Percentiles rank a stretch among this genome's conserved stretches.
Conservation (phyloP, 768 basidiomycete genomes). For the Lyophyllum atratum region DNA sequence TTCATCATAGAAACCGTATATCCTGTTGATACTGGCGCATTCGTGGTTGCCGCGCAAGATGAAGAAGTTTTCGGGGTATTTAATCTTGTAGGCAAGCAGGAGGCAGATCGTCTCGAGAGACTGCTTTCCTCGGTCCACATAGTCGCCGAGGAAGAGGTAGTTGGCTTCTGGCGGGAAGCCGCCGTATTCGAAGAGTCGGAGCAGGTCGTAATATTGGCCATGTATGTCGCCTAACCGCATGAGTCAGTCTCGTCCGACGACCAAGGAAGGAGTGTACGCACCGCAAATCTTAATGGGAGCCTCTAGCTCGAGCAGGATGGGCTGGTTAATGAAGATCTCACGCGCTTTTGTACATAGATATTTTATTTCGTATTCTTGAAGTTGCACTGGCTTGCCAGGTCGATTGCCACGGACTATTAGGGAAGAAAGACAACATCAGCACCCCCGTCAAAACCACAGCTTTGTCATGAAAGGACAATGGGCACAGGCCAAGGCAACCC, state of each 20-base stretch:
- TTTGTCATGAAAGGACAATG: constrained; percentile 9
- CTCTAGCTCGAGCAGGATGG: constrained; percentile 95
- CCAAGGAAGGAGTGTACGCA: constrained; percentile 45
- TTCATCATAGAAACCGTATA: constrained; percentile 99
- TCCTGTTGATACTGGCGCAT: constrained; percentile 98
- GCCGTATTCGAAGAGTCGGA: constrained; percentile 98
- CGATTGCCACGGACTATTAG: constrained; percentile 93
- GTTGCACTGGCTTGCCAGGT: constrained; percentile 96
- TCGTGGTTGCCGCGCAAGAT: constrained; percentile 99
- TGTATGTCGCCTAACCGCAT: constrained; percentile 86
- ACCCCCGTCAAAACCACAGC: constrained; percentile 1
- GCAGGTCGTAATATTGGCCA: constrained; percentile 98
- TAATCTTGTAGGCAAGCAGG: constrained; percentile 99
- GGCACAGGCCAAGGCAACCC: neutral
- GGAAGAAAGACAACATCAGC: constrained; percentile 22
- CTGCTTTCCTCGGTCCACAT: constrained; percentile 99
- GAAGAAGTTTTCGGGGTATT: constrained; percentile 99
- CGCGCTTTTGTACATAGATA: constrained; percentile 98
- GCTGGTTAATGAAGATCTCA: constrained; percentile 99
- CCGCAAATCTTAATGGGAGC: constrained; percentile 99
- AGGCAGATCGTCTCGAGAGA: constrained; percentile 99
- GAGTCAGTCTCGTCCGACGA: constrained; percentile 19
- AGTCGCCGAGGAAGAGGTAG: constrained; percentile 99
- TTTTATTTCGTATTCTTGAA: constrained; percentile 99
- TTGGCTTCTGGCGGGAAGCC: constrained; percentile 99